Base-by-base conservation (phyloP, 305 asterid genomes). In the Withania somnifera region DNA sequence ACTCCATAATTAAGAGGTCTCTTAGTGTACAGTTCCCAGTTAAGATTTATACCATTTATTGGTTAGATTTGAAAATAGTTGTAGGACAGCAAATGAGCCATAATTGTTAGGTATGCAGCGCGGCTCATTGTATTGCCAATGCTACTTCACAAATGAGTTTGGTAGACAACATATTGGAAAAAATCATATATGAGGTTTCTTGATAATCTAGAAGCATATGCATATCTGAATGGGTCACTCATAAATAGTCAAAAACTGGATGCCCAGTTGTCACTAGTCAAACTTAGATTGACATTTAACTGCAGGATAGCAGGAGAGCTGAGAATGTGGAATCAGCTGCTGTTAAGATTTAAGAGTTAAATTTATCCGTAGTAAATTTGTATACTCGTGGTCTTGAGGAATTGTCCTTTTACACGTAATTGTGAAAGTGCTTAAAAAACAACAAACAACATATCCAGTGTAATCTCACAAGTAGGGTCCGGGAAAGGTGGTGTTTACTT, bases 21-120 rank as follows among this genome's bases (percentile, higher is more conserved):
- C 60, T 63, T 83, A 67, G 45, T 57, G 20, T 22, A 38, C 47
- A 75, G 83, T 50, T 83, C 63, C 63, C 83, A 82, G 87, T 88
- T 87, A 85, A 64, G 20, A 22, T 78, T 68, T 9, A 20, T 30
- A 19, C 69, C 34, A 38, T 22, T 45, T 45, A 66, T 34, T n/a
- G 2, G 76, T 66, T 22, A 26, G 11, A 47, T 73, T 73, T 22
- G 5, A 73, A 26, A 71, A 47, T 24, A 20, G 60, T 47, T 50
- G 17, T 50, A 24, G 42, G 58, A 47, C 26, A 26, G 20, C 76
- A 11, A 68, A 26, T 28, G 60, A 75, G 26, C 45, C 61, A 15
- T 17, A 47, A 15, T 50, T 75, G 61, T 69, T 69, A 42, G n/a
- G 42, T 13, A 13, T 69, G 56, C 22, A 42, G 36, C 36, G 42